These are phyloP conservation scores for Choiromyces venosus DNA, from an alignment of 495 filamentous ascomycete genomes.

Conservation along the genomic window DNA sequence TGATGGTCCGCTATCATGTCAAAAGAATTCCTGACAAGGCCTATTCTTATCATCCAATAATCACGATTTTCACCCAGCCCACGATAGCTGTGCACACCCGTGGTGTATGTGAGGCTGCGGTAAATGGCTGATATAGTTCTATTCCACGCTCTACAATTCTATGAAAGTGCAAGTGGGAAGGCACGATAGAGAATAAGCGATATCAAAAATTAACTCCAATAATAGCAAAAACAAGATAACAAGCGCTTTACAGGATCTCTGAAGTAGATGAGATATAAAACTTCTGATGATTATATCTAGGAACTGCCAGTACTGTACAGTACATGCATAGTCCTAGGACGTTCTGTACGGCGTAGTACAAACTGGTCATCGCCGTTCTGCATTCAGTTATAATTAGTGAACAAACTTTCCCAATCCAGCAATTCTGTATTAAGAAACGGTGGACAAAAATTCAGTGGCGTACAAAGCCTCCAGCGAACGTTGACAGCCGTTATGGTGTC, in stretches of 20 bases:
- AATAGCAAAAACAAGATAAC: not conserved
- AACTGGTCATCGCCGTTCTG: not conserved
- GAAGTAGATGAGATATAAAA: not conserved
- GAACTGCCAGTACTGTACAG: not conserved
- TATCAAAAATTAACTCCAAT: not conserved
- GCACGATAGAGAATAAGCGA: not conserved
- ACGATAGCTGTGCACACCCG: not conserved
- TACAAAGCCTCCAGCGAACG: not conserved
- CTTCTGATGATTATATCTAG: not conserved
- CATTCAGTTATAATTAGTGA: not conserved
- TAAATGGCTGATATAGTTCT: not conserved
- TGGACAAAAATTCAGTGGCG: not conserved
- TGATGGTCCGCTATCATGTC: not conserved
- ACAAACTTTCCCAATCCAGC: not conserved
- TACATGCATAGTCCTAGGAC: too few relatives aligned
- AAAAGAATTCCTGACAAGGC: not conserved
- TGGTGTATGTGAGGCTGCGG: not conserved
- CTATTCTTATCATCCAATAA: not conserved
- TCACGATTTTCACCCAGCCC: not conserved
- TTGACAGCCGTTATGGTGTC: not conserved
- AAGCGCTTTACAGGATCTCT: not conserved
- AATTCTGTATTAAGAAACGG: not conserved
- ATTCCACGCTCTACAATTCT: not conserved
- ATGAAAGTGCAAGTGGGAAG: not conserved
- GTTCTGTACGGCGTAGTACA: not conserved